These are phyloP conservation scores for Pinus albicaulis DNA, from an alignment of 75 land plant genomes.

Conservation along the genomic window DNA sequence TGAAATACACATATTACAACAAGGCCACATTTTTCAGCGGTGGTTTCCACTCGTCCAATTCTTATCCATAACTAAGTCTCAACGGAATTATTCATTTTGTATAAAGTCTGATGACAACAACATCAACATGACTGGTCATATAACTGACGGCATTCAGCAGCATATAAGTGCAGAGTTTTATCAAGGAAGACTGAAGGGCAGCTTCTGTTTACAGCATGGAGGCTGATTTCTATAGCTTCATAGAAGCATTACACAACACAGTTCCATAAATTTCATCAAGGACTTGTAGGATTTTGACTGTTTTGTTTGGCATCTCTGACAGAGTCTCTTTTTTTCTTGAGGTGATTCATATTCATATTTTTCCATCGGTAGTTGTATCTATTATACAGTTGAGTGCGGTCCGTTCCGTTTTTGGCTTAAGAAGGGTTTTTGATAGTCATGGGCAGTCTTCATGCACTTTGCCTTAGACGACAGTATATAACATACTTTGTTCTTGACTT, in stretches of 20 bases:
- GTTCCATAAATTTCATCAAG: not conserved
- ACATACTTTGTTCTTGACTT: not conserved
- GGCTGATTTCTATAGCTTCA: not conserved
- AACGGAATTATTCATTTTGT: constrained; percentile 7
- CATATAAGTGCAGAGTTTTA: not conserved
- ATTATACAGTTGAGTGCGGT: constrained; percentile 7
- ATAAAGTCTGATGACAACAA: constrained; percentile 6
- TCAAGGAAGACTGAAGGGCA: not conserved
- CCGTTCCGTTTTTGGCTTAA: not conserved
- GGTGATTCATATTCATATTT: not conserved
- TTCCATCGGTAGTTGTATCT: constrained; percentile 7
- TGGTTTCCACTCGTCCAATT: not conserved
- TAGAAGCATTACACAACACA: not conserved
- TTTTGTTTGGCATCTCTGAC: constrained; percentile 5
- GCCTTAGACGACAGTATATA: not conserved
- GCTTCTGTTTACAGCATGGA: not conserved
- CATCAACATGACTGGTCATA: constrained; percentile 7
- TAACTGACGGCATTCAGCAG: not conserved
- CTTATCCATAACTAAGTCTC: constrained; percentile 8
- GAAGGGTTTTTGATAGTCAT: not conserved
- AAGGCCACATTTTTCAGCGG: constrained; percentile 8
- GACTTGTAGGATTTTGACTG: constrained; percentile 5
- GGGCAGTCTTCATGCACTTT: constrained; percentile 1
- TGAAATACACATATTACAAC: not conserved
- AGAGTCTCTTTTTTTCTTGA: too few relatives aligned